Conservation (phyloP, 169 alveolate species). For the Perkinsus marinus region DNA sequence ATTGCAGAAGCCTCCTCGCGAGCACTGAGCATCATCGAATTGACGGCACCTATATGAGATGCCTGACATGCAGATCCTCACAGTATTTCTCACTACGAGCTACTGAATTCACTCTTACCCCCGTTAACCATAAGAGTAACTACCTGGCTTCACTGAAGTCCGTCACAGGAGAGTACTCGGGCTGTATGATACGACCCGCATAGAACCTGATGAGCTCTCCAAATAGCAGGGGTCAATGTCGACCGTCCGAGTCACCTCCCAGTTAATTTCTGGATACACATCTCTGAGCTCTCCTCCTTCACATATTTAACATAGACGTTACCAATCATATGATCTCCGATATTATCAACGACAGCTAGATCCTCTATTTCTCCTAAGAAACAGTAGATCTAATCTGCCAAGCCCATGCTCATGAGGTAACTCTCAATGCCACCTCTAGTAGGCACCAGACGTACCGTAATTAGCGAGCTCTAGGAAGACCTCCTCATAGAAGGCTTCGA, state of each 20-base stretch:
- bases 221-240: background rate
- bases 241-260: conserved; percentile 76
- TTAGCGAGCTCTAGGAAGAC: conserved; percentile 85
- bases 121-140: background rate
- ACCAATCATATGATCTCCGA: conserved; percentile 97
- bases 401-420: too few relatives aligned
- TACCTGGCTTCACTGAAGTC: conserved; percentile 91
- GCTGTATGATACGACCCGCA: conserved; percentile 67
- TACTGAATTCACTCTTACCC: background rate
- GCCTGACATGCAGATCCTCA: background rate
- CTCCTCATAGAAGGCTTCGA: conserved; percentile 95
- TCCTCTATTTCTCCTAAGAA: conserved; percentile 83
- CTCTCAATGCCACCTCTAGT: too few relatives aligned
- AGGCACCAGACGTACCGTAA: conserved; percentile 46
- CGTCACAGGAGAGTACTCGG: conserved; percentile 97
- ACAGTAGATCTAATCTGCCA: background rate
- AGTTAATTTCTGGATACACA: conserved; percentile 74
- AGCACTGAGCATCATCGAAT: conserved; percentile 93
- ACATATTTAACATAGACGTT: conserved; percentile 89
- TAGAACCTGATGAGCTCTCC: background rate
- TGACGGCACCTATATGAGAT: conserved; percentile 73
- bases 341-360: conserved; percentile 94
- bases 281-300: conserved; percentile 87
- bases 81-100: background rate
- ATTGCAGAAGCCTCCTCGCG: conserved; percentile 91